These are phyloP conservation scores for Mallotus repandus DNA, from an alignment of 441 rosid genomes.

Conservation along the genomic window DNA sequence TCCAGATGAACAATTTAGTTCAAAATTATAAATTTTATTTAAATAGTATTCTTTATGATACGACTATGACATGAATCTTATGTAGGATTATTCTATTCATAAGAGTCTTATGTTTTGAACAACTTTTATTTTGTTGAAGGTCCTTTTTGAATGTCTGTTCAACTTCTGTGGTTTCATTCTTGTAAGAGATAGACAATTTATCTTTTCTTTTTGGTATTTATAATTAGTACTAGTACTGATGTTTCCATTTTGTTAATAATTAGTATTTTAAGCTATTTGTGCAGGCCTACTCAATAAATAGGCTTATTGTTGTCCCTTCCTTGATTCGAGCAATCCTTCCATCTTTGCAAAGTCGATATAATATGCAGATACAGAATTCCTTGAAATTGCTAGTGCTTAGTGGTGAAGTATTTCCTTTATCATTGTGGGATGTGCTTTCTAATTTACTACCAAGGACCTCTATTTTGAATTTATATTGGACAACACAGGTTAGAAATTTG, in stretches of 20 bases:
- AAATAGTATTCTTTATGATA: neutral
- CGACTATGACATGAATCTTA: neutral
- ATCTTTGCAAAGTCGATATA: constrained; percentile 49
- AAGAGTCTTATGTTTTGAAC: neutral
- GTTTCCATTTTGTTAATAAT: constrained; percentile 5
- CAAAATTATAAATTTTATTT: neutral
- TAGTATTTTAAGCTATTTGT: constrained; percentile 13
- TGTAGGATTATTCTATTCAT: neutral
- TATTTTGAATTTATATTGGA: constrained; percentile 85
- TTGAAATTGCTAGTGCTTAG: constrained; percentile 76
- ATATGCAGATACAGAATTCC: constrained; percentile 39
- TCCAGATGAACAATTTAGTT: constrained; percentile 5
- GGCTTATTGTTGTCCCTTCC: constrained; percentile 82
- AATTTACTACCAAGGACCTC: constrained; percentile 63
- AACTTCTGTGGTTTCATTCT: neutral
- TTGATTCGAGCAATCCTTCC: constrained; percentile 74
- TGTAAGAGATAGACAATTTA: neutral
- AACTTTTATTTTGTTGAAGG: neutral
- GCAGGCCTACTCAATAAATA: constrained; percentile 70
- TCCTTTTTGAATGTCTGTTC: neutral
- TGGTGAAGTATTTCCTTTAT: constrained; percentile 77
- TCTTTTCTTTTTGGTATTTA: constrained; percentile 9
- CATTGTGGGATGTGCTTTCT: constrained; percentile 72
- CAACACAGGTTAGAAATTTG: constrained; percentile 74
- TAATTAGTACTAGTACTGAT: constrained; percentile 8